Evolutionary conservation across 1,139 yeast species (phyloP).

Genomic region (Arxiozyma slooffiae): DNA sequence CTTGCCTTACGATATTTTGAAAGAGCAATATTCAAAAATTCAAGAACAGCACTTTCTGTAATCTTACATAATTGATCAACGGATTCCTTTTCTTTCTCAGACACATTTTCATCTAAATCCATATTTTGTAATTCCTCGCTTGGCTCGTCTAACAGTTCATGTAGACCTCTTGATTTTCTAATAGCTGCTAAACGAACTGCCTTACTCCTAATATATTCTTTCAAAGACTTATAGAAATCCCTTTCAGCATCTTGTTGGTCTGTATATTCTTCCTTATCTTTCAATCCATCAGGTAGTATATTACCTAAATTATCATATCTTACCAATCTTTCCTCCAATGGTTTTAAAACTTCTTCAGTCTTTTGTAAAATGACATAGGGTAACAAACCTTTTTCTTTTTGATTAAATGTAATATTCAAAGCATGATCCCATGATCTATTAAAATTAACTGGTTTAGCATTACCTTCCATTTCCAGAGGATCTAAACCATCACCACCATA

Average conservation of each 20-base stretch:
- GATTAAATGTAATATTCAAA: constrained; percentile 55
- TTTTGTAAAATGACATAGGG: constrained; percentile 61
- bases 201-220: constrained; percentile 50
- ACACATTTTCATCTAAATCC: constrained; percentile 40
- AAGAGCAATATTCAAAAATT: constrained; percentile 68
- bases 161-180: constrained; percentile 47
- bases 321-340: constrained; percentile 49
- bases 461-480: constrained; percentile 99
- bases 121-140: constrained; percentile 34
- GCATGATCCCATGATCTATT: constrained; percentile 94
- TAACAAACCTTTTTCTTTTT: constrained; percentile 45
- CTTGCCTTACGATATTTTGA: constrained; percentile 78
- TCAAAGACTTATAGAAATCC: constrained; percentile 64
- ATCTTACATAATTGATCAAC: constrained; percentile 70
- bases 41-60: constrained; percentile 48
- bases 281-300: constrained; percentile 37
- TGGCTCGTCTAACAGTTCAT: constrained; percentile 38
- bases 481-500: constrained; percentile 99
- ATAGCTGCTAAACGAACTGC: constrained; percentile 48
- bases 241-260: constrained; percentile 84
- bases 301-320: constrained; percentile 70
- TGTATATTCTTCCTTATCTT: constrained; percentile 46
- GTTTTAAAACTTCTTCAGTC: constrained; percentile 48
- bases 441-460: constrained; percentile 92
- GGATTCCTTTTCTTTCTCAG: constrained; percentile 36